phyloP scores from a whole-genome alignment of 2,329 filamentous ascomycete species.

The Trichoderma citrinoviride region DNA sequence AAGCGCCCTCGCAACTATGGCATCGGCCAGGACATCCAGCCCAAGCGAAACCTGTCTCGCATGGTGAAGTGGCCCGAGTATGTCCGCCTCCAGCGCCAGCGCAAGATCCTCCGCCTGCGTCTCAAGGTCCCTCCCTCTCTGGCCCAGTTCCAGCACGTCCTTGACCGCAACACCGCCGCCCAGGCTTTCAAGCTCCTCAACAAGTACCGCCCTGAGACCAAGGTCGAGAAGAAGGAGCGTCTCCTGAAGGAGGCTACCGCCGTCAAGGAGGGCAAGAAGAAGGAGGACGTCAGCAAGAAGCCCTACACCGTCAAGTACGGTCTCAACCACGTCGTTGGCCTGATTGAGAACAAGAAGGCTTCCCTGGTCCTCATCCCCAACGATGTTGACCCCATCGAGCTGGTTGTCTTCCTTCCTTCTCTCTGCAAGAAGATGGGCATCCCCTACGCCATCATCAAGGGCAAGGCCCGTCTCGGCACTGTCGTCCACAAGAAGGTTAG shows the following conservation, averaged over 20 bases:
- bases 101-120: conserved; percentile 95
- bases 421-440: conserved; percentile 99
- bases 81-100: conserved; percentile 92
- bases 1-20: conserved; percentile 96
- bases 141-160: conserved; percentile 95
- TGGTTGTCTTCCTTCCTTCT: conserved; percentile 98
- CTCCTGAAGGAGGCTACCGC: conserved; percentile 97
- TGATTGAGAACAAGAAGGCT: conserved; percentile 99
- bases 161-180: conserved; percentile 94
- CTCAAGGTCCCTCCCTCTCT: conserved; percentile 98
- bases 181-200: conserved; percentile 99
- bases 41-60: conserved; percentile 88
- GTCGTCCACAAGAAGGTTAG: conserved; percentile 98
- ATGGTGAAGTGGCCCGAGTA: conserved; percentile 99
- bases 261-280: conserved; percentile 99
- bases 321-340: conserved; percentile 97
- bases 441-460: conserved; percentile 98
- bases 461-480: conserved; percentile 97
- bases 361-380: conserved; percentile 97
- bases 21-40: conserved; percentile 98
- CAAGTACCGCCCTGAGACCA: conserved; percentile 99
- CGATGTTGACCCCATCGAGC: conserved; percentile 99
- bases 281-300: conserved; percentile 99
- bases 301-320: conserved; percentile 99
- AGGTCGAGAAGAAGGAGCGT: conserved; percentile 99